phyloP scores from a whole-genome alignment of 768 basidiomycete genomes.

The Psilocybe sp. region DNA sequence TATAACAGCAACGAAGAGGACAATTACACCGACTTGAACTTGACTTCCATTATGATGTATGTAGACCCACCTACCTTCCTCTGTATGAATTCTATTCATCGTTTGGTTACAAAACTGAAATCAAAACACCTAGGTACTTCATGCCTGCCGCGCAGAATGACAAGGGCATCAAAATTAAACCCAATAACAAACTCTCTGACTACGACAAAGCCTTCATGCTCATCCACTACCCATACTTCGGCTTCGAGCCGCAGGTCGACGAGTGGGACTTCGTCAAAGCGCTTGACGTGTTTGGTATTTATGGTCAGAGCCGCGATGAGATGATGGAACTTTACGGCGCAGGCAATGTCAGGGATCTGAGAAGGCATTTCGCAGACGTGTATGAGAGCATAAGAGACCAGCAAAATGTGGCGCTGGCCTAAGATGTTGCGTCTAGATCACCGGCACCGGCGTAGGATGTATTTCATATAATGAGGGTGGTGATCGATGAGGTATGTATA shows the following conservation, averaged over 20 bases:
- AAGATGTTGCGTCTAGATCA: too few relatives aligned
- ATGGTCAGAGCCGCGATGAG: not conserved
- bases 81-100: not conserved
- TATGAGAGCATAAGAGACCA: too few relatives aligned
- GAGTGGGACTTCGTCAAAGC: not conserved
- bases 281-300: conserved; percentile 3
- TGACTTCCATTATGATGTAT: conserved; percentile 17
- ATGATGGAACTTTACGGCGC: conserved; percentile 4
- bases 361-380: too few relatives aligned
- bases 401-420: too few relatives aligned
- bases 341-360: too few relatives aligned
- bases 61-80: not conserved
- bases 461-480: too few relatives aligned
- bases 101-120: not conserved
- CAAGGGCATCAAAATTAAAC: conserved; percentile 4
- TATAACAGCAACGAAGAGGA: conserved; percentile 10
- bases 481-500: too few relatives aligned
- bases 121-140: conserved; percentile 12
- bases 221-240: conserved; percentile 16
- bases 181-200: conserved; percentile 13
- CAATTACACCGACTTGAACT: conserved; percentile 12
- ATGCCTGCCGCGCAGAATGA: conserved; percentile 15
- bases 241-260: not conserved
- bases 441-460: too few relatives aligned
- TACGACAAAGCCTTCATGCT: conserved; percentile 14